These are phyloP conservation scores for Camellia japonica DNA, from an alignment of 148 eudicot genomes.

Conservation along the genomic window DNA sequence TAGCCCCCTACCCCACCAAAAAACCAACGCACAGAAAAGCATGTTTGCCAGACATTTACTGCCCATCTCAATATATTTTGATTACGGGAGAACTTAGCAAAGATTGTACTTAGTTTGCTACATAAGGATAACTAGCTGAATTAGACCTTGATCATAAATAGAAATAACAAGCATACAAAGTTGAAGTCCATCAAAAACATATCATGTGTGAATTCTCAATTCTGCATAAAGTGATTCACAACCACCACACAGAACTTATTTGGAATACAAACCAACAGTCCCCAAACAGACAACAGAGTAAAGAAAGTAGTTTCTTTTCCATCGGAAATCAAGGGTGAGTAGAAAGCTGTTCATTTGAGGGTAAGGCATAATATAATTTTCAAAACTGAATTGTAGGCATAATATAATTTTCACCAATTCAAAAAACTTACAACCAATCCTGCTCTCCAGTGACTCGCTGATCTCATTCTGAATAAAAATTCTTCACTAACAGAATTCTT, in stretches of 20 bases:
- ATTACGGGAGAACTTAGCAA: background rate
- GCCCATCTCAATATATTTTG: background rate
- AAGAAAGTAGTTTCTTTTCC: background rate
- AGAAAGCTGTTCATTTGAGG: constrained; percentile 6
- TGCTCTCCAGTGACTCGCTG: constrained; percentile 73
- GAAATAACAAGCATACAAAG: background rate
- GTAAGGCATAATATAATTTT: background rate
- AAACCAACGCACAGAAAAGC: too few relatives aligned
- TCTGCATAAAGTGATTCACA: background rate
- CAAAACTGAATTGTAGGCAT: background rate
- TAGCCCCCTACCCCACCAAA: too few relatives aligned
- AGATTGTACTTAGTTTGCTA: background rate
- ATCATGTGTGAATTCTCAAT: background rate
- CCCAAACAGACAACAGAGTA: background rate
- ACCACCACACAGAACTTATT: background rate
- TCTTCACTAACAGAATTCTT: constrained; percentile 45
- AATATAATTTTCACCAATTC: background rate
- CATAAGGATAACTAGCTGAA: background rate
- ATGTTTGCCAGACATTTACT: too few relatives aligned
- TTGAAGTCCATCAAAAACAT: background rate
- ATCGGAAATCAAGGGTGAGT: background rate
- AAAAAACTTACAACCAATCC: constrained; percentile 83
- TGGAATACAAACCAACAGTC: background rate
- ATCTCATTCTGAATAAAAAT: constrained; percentile 42
- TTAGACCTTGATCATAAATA: background rate